These are phyloP conservation scores for Sclerotinia glacialis DNA, from an alignment of 2,329 filamentous ascomycete genomes.

Conservation along the genomic window DNA sequence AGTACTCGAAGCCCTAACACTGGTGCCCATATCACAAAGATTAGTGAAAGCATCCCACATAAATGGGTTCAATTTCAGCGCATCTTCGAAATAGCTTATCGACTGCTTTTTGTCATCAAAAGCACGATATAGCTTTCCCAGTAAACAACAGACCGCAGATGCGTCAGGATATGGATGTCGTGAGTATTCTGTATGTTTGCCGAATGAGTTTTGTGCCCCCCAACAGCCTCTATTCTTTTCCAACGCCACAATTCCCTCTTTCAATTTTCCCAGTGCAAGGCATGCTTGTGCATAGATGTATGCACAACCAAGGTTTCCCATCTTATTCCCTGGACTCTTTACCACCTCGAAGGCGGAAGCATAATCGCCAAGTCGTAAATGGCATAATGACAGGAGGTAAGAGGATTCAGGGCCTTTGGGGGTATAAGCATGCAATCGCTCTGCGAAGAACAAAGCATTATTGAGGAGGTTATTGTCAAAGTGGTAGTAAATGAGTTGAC, in stretches of 20 bases:
- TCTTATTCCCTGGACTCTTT: constrained; percentile 66
- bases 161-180: constrained; percentile 78
- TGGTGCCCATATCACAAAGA: constrained; percentile 82
- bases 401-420: constrained; percentile 74
- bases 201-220: constrained; percentile 72
- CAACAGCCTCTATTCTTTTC: constrained; percentile 79
- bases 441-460: constrained; percentile 91
- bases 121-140: constrained; percentile 82
- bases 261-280: constrained; percentile 71
- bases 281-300: constrained; percentile 92
- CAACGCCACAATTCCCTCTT: constrained; percentile 77
- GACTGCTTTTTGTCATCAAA: constrained; percentile 81
- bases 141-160: constrained; percentile 74
- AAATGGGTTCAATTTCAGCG: constrained; percentile 86
- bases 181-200: constrained; percentile 75
- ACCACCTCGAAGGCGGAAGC: constrained; percentile 84
- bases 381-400: constrained; percentile 80
- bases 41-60: constrained; percentile 97
- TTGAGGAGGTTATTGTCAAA: constrained; percentile 87
- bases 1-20: constrained; percentile 77
- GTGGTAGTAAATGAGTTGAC: constrained; percentile 62
- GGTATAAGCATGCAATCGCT: constrained; percentile 81
- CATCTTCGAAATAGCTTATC: constrained; percentile 80
- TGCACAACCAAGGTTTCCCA: constrained; percentile 77
- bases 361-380: constrained; percentile 77